Percentiles rank a stretch among this genome's conserved stretches.
These are phyloP conservation scores for Castanopsis chinensis DNA, from an alignment of 306 rosid genomes.

Conservation along the genomic window DNA sequence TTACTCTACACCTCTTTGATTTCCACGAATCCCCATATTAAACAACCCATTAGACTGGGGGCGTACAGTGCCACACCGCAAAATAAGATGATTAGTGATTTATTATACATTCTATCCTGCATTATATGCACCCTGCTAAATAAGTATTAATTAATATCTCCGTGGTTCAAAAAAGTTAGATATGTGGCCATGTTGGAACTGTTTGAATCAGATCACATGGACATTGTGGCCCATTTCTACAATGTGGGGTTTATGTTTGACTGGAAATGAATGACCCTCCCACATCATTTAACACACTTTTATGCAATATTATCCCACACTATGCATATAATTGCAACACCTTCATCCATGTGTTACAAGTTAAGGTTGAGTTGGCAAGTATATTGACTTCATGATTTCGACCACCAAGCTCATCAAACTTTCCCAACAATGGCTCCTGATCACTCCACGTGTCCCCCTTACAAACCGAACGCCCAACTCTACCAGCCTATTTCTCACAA, in stretches of 20 bases:
- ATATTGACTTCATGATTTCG: slow-evolving; percentile 28
- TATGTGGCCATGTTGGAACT: background rate
- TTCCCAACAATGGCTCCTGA: background rate
- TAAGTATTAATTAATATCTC: background rate
- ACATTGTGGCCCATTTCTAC: slow-evolving; percentile 6
- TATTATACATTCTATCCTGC: background rate
- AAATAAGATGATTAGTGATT: background rate
- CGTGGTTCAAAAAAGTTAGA: background rate
- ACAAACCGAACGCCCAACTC: background rate
- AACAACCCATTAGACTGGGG: too few species aligned
- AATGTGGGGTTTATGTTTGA: slow-evolving; percentile 28
- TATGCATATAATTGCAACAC: slow-evolving; percentile 20
- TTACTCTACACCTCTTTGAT: too few species aligned
- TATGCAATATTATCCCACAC: slow-evolving; percentile 10
- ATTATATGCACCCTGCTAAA: background rate
- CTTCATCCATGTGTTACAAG: background rate
- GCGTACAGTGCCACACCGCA: too few species aligned
- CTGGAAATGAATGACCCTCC: slow-evolving; percentile 4
- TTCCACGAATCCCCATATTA: too few species aligned
- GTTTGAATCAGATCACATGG: background rate
- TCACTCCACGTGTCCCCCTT: slow-evolving; percentile 15
- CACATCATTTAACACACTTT: slow-evolving; percentile 21
- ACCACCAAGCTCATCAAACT: slow-evolving; percentile 18
- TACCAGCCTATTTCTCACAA: background rate
- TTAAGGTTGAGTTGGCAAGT: slow-evolving; percentile 32